Base-by-base conservation (phyloP, 2,329 filamentous ascomycete species). In the Monosporascus sp. region DNA sequence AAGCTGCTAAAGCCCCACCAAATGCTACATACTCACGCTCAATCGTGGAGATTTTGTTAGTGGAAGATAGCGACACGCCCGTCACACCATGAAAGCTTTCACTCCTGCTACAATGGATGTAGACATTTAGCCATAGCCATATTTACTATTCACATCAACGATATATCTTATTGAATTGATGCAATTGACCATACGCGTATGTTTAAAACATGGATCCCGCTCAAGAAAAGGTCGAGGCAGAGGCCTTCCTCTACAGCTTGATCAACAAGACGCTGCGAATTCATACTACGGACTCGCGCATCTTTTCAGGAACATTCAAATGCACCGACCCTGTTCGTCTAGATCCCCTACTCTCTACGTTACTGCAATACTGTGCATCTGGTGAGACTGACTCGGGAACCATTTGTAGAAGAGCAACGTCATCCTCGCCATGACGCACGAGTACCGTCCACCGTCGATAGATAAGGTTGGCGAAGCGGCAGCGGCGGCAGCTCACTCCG, bases 221-320 rank as follows among this genome's bases (percentile, higher is more conserved):
- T 14, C 45, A 49, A 72, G 73, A 80, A 46, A 78, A 80, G 61
- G 67, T 74, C 42, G 74, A 81, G 62, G 80, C 82, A 20, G 72
- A 74, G 52, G 64, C 69, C 44, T 89, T 81, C 64, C 76, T 90
- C 27, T 69, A 72, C 36, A 82, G 85, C 24, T 81, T 95, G 49
- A 76, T 96, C 50, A 89, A 89, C 69, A 89, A 89, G 68, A 89
- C 83, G 39, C 74, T 97, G 36, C 86, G 91, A 53, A 75, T 97
- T 51, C 82, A 88, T 62, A 89, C 88, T 15, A 89, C 84, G 5
- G 93, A 97, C 68, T 84, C 83, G 17, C 89, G 94, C 55, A 85
- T 96, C 69, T 99, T 97, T 70, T 83, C 91, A 51, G 94, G 94
- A 20, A 80, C 85, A 58, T 89, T 99, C 73, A 97, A 95, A 72